These are phyloP conservation scores for Dipodascopsis uninucleata DNA, from an alignment of 805 yeast genomes.

Conservation along the genomic window DNA sequence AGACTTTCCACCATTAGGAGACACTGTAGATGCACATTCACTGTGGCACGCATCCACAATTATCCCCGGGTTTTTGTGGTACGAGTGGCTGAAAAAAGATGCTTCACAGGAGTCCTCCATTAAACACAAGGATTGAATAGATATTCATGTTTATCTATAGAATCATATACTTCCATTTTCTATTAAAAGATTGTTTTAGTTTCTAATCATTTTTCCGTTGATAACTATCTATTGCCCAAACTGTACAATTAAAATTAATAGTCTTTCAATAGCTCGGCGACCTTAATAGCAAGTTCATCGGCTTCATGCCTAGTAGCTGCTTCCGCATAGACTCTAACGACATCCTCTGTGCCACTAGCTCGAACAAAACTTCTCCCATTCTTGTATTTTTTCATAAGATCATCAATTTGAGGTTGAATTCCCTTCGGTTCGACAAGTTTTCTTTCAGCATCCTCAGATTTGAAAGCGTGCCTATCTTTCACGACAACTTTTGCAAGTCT, in stretches of 20 bases:
- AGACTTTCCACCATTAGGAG: constrained; percentile 75
- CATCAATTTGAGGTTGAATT: constrained; percentile 70
- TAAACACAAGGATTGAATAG: constrained; percentile 12
- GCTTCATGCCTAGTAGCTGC: constrained; percentile 56
- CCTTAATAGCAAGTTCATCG: constrained; percentile 42
- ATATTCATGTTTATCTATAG: no score
- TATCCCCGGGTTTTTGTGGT: constrained; percentile 73
- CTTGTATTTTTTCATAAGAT: constrained; percentile 50
- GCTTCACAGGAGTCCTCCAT: constrained; percentile 17
- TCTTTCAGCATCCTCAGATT: constrained; percentile 89
- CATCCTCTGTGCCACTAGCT: constrained; percentile 97
- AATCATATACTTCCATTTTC: no score
- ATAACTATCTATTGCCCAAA: background rate
- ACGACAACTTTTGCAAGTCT: constrained; percentile 76
- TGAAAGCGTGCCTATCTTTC: constrained; percentile 71
- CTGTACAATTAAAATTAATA: constrained; percentile 12
- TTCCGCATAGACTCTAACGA: constrained; percentile 93
- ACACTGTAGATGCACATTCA: constrained; percentile 83
- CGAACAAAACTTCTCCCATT: constrained; percentile 87
- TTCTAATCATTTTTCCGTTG: no score
- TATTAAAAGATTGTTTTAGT: no score
- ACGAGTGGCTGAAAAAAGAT: constrained; percentile 46
- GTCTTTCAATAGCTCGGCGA: constrained; percentile 30
- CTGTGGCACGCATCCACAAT: constrained; percentile 91
- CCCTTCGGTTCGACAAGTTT: constrained; percentile 71